Evolutionary conservation across 1,284 basidiomycete species (phyloP), one percentile per base, ranked within the genome.

Genomic region (Puccinia novopanici): DNA sequence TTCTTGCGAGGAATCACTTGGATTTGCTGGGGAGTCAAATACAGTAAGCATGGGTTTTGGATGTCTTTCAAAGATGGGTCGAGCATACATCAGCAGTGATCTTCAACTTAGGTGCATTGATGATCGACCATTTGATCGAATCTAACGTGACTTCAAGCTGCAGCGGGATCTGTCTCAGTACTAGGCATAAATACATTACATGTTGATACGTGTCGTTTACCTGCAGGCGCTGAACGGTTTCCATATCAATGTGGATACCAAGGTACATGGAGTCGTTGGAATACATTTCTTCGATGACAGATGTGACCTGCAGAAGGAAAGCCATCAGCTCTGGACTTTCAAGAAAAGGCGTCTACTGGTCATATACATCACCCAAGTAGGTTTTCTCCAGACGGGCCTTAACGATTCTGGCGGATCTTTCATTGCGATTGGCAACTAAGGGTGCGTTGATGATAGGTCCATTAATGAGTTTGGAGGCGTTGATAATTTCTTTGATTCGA

Each of bases 401-500:
- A 83, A 99, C 96, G 83, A 99, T 98, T 80, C 97, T 91, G 30
- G 97, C 97, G 48, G 95, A 94, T 27, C 72, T 72, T 67, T 81
- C 79, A 81, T 90, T 94, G 81, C 92, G 89, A 61, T 87, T 84
- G 22, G 92, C 92, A 27, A 94, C 93, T 24, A 99, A 89, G 85
- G 93, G 94, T 83, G 95, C 97, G 81, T 94, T 95, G 86, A 99
- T 99, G 85, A 99, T 98, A 0, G 97, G 97, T 3, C 97, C 99
- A 84, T 93, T 96, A 87, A 99, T 99, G 65, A 89, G 87, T 87
- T 98, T 99, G 57, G 96, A 94, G 3, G 95, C 97, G 84, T 99
- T 99, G 89, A 99, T 99, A 84, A 99, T 99, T 87, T 99, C 97
- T 87, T 99, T 99, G 88, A 99, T 99, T 86, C 97, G 95, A 30